Evolutionary conservation across 495 filamentous ascomycete species (phyloP), one percentile per base, ranked within the genome.

Genomic region (Rostrohypoxylon terebratum): DNA sequence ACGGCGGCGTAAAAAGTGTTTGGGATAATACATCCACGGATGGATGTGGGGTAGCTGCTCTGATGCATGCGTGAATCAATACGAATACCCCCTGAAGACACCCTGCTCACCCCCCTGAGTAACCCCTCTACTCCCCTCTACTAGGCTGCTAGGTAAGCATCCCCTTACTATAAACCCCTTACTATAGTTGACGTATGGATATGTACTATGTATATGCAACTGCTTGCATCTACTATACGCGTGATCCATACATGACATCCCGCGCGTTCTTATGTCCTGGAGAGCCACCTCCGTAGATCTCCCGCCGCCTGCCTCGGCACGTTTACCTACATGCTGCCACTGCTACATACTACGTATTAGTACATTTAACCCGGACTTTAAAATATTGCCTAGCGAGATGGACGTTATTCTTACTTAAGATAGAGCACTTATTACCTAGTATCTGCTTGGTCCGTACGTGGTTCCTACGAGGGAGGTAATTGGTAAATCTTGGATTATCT

Each of bases 321-420:
- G 25, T 25, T 13, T 9, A 38, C 11, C 11, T 38, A 38, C 34
- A 38, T 38, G 11, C 23, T 14, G 6, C 3, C 11, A 18, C 28
- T 42, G 5, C 25, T 54, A 33, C 51, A 47, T 40, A 7, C 61
- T 40, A 54, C 33, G 2, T 62, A 28, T 4, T 25, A 59, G 55
- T 42, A 51, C 34, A 50, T 60, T 9, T 23, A 25, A 62, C 18
- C 65, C 65, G 71, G 71, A 54, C 50, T 28, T 73, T 73, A 25
- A 68, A 73, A 65, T 73, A 73, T 69, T 11, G 51, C 71, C 71
- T 73, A 69, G 65, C 48, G 70, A 44, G 48, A 68, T 57, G 34
- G 36, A 47, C 36, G 33, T 10, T 28, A 62, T 53, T 40, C 28
- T 28, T 67, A 59, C 54, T 23, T 68, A 64, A 42, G 28, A 55